These are phyloP conservation scores for Podila clonocystis DNA, from an alignment of 192 early-diverging fungal species.

Conservation along the genomic window DNA sequence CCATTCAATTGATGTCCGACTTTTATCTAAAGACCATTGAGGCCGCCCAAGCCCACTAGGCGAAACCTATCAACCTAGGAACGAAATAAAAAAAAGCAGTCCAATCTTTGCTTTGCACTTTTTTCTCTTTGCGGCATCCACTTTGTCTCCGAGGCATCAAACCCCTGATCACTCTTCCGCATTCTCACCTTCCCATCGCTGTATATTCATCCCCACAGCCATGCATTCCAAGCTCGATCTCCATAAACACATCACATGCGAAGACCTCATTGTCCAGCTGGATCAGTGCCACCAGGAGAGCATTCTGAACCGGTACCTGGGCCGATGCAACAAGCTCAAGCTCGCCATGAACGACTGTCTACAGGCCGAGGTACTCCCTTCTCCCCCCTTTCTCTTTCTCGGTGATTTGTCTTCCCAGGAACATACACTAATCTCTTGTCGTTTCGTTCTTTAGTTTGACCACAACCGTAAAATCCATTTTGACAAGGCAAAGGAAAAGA, in stretches of 20 bases:
- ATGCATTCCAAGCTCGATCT: constrained; percentile 53
- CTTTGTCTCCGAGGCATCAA: neutral
- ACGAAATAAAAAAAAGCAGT: neutral
- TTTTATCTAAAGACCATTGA: constrained; percentile 24
- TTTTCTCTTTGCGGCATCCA: neutral
- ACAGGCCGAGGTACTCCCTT: constrained; percentile 65
- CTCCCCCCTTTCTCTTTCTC: neutral
- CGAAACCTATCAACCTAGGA: neutral
- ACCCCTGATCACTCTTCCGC: neutral
- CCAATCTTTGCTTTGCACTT: neutral
- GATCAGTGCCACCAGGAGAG: constrained; percentile 61
- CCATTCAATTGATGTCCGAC: constrained; percentile 16
- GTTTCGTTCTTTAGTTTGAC: constrained; percentile 51
- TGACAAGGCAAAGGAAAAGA: constrained; percentile 52
- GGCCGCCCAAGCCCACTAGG: constrained; percentile 3
- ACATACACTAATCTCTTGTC: neutral
- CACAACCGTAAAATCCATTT: constrained; percentile 57
- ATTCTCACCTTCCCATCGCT: neutral
- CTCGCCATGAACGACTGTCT: constrained; percentile 61
- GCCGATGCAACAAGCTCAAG: constrained; percentile 62
- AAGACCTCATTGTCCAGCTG: constrained; percentile 61
- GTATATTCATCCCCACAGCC: neutral
- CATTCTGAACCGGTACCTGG: constrained; percentile 61
- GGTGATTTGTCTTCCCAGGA: no score
- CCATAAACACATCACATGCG: constrained; percentile 54